Evolutionary conservation across 1,284 basidiomycete genomes (phyloP), one percentile per base, ranked within the genome.

Genomic region (Trichosporon sp.): DNA sequence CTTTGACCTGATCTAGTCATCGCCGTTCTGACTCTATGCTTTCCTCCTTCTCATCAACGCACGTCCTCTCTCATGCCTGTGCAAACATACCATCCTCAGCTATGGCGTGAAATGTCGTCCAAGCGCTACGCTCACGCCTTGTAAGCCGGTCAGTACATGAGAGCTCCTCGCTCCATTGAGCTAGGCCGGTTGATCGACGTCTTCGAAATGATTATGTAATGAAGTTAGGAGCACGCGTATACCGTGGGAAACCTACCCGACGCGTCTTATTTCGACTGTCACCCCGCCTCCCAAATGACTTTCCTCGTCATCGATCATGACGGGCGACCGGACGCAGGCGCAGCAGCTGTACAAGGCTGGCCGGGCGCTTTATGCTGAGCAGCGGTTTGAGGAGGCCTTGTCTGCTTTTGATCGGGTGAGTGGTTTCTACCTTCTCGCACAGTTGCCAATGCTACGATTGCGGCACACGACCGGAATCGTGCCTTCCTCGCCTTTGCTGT

Each of bases 381-480:
- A 58, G 25, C 32, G 23, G 25, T 70, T 61, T 32, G 40, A 57
- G n/a, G 68, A 67, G 23, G 72, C 72, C 9, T 49, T 70, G 7
- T 59, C 57, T 11, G 59, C 67, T 23, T 71, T 73, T 27, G 65
- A 73, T 46, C 62, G 62, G 31, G 72, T 70, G 44, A 19, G 71
- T 68, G 7, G 21, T 6, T 23, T 27, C 14, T n/a, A 4, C 49
- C 27, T n/a, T n/a, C n/a, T n/a, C n/a, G n/a, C n/a, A n/a, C n/a
- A n/a, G n/a, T n/a, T n/a, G n/a, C n/a, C n/a, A n/a, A n/a, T n/a
- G n/a, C n/a, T n/a, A n/a, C n/a, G n/a, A n/a, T n/a, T n/a, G n/a
- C n/a, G n/a, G n/a, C n/a, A n/a, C n/a, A 37, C 36, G 4, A 8
- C 36, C 36, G 14, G 16, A n/a, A 14, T 36, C 10, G 34, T 13